Evolutionary conservation across 2,329 filamentous ascomycete genomes (phyloP), one percentile per base, ranked within the genome.

Genomic region (Penicillium freii): DNA sequence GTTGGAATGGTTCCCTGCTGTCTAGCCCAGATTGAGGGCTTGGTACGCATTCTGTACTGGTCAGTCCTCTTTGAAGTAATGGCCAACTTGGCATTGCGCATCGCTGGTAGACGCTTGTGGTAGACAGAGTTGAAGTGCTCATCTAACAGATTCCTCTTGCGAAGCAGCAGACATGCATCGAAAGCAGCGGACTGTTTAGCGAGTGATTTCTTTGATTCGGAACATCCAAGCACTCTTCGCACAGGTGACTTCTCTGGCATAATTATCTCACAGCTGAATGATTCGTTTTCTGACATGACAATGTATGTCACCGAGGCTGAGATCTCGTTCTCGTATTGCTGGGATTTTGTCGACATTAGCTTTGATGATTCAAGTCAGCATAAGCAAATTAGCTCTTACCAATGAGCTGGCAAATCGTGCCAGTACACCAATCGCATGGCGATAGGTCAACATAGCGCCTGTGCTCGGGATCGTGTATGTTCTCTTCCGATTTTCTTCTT

Each of bases 161-260:
- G 80, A 17, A 99, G 80, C 60, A 85, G 71, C 1, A 91, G 71
- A 68, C 92, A 97, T 50, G 89, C 85, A 67, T 92, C 85, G 70
- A 93, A 97, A 0, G 94, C 93, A 3, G 92, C 93, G 0, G 92
- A 91, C 62, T 90, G 91, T 72, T 94, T 95, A 5, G 94, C 93
- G 19, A 88, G 76, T 31, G 86, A 81, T 73, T 96, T 97, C 56
- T 82, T 90, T 8, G 79, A 71, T 54, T 87, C 84, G 0, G 84
- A 76, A 8, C 77, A 79, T 5, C 94, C 93, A 13, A 81, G 79
- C 5, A 84, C 81, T 31, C 84, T 86, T 54, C 81, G 83, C 36
- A 97, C 77, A 0, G 91, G 91, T 0, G 91, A 89, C 23, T 81
- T 81, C 13, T 87, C 83, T 0, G 94, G 93, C 25, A 99, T 77